Evolutionary conservation across 257 asterid genomes (phyloP), one percentile per base, ranked within the genome.

Genomic region (Solanum chiquidenum): DNA sequence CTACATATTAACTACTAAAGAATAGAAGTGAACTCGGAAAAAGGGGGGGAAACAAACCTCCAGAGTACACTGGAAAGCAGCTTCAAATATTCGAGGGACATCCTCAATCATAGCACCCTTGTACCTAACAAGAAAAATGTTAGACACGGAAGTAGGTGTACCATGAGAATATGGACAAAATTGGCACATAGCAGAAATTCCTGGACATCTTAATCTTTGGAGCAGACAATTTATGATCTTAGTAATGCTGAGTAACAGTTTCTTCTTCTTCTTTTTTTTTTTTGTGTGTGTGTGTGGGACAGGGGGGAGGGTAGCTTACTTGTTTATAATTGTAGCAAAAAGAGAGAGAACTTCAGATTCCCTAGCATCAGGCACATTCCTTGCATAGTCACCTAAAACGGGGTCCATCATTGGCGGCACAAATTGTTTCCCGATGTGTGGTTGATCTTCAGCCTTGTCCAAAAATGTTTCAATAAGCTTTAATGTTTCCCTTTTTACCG

Each of bases 401-500:
- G 98, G 96, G 88, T 97, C 99, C 99, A 97, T 97, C 99, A 97
- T 97, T 27, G 98, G 99, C 25, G 98, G 99, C 88, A 97, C 99
- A 88, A 94, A 97, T 82, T 96, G 98, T 89, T 92, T 97, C 72
- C 99, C 99, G 25, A 95, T 96, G 86, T 91, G 96, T 46, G 99
- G 94, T 89, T 96, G 98, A 69, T 92, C 98, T 90, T 97, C 99
- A 79, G 99, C 98, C 93, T 97, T 97, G 84, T 97, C 99, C 73
- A 97, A 92, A 91, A 97, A 97, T 77, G 99, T 97, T 93, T 96
- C 99, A 74, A 97, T 93, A 89, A 97, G 98, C 94, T 96, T 96
- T 69, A 97, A 91, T 42, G 98, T 94, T 92, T 97, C 99, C 95
- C 98, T 94, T 93, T 97, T 97, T 77, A 97, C 99, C 2, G 99